Base-by-base conservation (phyloP, 371 early-diverging fungal genomes). In the Haplosporangium sp. region DNA sequence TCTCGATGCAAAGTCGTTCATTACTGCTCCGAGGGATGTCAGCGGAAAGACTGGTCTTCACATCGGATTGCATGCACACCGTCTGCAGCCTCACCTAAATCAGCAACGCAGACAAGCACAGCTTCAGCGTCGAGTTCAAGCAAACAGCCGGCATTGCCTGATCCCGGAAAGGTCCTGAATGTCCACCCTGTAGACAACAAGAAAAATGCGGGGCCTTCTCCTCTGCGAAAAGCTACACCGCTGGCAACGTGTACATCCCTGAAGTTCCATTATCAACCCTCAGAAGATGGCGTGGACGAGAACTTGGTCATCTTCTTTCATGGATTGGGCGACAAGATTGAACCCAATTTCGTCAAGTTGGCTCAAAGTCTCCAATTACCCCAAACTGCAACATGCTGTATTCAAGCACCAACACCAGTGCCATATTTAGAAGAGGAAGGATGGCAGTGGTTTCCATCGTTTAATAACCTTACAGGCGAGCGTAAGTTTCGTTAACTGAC, bases 221-320 rank as follows among this genome's bases (percentile, higher is more conserved):
- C 58, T 16, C 9, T 36, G 37, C 70, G 53, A 16, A 76, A 76
- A 21, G 40, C 46, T 0, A 52, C 59, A 0, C 79, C 79, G 7
- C 48, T 45, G 46, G 42, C 37, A 6, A 53, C 64, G 14, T 16
- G 55, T 56, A 81, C 81, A 8, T 43, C 10, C 5, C 71, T 89
- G 7, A 56, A 66, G 55, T 89, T 89, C 64, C 75, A 86, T 23
- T 92, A 86, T 58, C 40, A 73, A 11, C 83, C 86, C 0, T 88
- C 89, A 57, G 37, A 52, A 9, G 92, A 92, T 71, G 87, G 88
- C 16, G 82, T 90, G 41, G 90, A 92, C 64, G 74, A 76, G 61
- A 91, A 92, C 80, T 66, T 92, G n/a, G 86, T 93, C n/a, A 74
- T 93, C 46, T 83, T 92, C 18, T 81, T 92, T 23, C 94, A 93